These are phyloP conservation scores for Chytriomyces confervae DNA, from an alignment of 192 early-diverging fungal species.

Conservation along the genomic window DNA sequence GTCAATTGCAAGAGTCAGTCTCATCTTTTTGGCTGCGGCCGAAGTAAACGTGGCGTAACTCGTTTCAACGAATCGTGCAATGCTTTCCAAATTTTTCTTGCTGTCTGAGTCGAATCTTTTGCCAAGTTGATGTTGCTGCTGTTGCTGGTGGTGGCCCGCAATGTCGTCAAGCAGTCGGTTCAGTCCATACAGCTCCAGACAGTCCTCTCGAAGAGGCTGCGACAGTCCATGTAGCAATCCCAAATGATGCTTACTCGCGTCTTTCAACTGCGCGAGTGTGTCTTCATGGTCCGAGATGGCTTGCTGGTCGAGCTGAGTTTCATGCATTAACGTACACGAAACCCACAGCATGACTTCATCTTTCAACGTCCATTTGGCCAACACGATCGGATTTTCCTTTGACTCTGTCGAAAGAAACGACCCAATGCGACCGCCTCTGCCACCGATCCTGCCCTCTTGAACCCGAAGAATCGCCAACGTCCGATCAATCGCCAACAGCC, in stretches of 20 bases:
- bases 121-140: too few relatives aligned
- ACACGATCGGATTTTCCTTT: neutral
- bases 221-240: neutral
- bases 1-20: too few relatives aligned
- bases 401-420: neutral
- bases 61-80: too few relatives aligned
- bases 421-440: neutral
- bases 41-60: too few relatives aligned
- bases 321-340: slow-evolving; percentile 11
- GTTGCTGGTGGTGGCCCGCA: neutral
- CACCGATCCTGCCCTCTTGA: slow-evolving; percentile 12
- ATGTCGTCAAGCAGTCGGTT: neutral
- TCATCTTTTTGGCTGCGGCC: too few relatives aligned
- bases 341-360: slow-evolving; percentile 19
- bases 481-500: slow-evolving; percentile 41
- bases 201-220: neutral
- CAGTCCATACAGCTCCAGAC: neutral
- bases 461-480: slow-evolving; percentile 34
- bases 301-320: neutral
- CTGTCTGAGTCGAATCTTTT: too few relatives aligned
- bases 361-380: slow-evolving; percentile 17
- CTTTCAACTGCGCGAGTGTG: too few relatives aligned
- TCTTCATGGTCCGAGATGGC: neutral
- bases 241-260: too few relatives aligned
- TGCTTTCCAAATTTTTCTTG: too few relatives aligned